phyloP scores from a whole-genome alignment of 176 grass and related monocot species.

The Saccharum spontaneum region DNA sequence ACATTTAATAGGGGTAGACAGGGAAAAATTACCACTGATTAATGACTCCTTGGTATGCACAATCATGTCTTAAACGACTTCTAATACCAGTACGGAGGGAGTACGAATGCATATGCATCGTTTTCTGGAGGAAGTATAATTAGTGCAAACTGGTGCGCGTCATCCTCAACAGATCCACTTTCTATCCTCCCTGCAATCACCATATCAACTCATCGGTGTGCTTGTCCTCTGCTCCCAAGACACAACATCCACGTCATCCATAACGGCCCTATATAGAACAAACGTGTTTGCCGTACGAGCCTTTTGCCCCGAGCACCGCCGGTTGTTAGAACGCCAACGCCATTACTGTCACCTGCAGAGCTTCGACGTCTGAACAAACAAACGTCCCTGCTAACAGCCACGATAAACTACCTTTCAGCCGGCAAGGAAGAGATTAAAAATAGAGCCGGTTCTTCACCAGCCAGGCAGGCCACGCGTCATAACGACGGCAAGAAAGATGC shows the following conservation, averaged over 20 bases:
- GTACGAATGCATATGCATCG: no score
- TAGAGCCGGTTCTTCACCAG: not conserved
- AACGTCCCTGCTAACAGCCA: not conserved
- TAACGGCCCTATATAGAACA: not conserved
- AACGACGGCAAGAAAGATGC: constrained; percentile 5
- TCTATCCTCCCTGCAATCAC: not conserved
- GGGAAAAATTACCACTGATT: no score
- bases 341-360: not conserved
- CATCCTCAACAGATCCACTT: not conserved
- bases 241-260: constrained; percentile 4
- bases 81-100: no score
- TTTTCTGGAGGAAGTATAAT: not conserved
- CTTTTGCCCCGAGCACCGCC: not conserved
- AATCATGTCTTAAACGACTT: no score
- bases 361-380: constrained; percentile 36
- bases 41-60: no score
- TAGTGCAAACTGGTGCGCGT: not conserved
- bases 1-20: no score
- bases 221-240: constrained; percentile 8
- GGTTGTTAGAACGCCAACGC: constrained; percentile 28
- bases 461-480: constrained; percentile 24
- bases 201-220: not conserved
- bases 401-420: not conserved
- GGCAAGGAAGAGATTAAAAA: not conserved
- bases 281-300: not conserved